Conservation (phyloP, 1,284 basidiomycete genomes). For the Dichomitus squalens region DNA sequence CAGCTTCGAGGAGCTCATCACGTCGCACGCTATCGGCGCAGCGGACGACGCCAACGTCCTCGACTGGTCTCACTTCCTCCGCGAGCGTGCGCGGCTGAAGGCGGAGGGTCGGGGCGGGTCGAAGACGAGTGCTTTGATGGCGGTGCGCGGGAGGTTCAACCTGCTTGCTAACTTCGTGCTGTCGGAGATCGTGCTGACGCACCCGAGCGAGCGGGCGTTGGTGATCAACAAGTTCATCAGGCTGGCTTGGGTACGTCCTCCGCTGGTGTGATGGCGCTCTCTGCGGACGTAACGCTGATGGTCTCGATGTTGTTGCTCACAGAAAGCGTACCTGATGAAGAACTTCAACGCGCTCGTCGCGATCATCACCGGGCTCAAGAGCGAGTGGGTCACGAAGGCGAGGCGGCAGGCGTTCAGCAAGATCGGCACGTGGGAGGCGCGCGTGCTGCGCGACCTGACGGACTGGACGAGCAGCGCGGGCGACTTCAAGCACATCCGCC, state of each 20-base stretch:
- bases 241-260: slow-evolving; percentile 75
- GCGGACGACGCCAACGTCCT: slow-evolving; percentile 69
- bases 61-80: slow-evolving; percentile 84
- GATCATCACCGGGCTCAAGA: slow-evolving; percentile 79
- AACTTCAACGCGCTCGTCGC: slow-evolving; percentile 85
- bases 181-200: slow-evolving; percentile 77
- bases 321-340: slow-evolving; percentile 84
- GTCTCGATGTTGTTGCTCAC: slow-evolving; percentile 1
- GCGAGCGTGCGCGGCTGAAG: slow-evolving; percentile 73
- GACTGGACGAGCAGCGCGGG: slow-evolving; percentile 66
- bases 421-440: slow-evolving; percentile 73
- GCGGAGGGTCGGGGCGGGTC: slow-evolving; percentile 56
- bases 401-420: slow-evolving; percentile 72
- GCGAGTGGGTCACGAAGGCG: slow-evolving; percentile 69
- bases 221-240: slow-evolving; percentile 84
- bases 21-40: slow-evolving; percentile 62
- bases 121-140: slow-evolving; percentile 72
- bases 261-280: background rate
- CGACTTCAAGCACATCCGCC: slow-evolving; percentile 79
- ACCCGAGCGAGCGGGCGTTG: slow-evolving; percentile 63
- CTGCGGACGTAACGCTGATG: background rate
- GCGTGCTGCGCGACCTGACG: slow-evolving; percentile 78
- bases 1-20: slow-evolving; percentile 82
- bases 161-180: slow-evolving; percentile 82
- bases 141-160: slow-evolving; percentile 87